phyloP scores from a whole-genome alignment of 2,329 filamentous ascomycete genomes.

The Xylaria sp. region DNA sequence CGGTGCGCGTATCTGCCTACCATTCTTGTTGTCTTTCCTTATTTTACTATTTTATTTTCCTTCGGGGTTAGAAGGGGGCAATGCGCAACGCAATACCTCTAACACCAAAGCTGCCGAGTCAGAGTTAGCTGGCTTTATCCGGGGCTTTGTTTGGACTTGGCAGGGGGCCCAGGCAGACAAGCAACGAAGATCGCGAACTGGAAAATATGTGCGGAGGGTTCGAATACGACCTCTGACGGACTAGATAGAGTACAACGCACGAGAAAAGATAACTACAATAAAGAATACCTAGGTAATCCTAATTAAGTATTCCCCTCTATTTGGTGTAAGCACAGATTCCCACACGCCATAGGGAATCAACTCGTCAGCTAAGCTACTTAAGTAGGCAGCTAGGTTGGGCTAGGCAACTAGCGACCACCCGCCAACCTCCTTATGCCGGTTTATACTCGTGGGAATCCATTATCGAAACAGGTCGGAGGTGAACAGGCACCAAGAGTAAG shows the following conservation, averaged over 20 bases:
- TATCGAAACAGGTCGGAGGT: no score
- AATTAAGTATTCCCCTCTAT: no score
- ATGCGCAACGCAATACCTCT: background rate
- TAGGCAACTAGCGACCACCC: background rate
- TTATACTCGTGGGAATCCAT: no score
- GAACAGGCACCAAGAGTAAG: background rate
- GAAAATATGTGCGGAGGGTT: background rate
- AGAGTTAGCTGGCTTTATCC: background rate
- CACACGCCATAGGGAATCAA: background rate
- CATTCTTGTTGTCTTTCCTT: background rate
- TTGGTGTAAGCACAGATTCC: background rate
- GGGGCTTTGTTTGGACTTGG: background rate
- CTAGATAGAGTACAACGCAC: no score
- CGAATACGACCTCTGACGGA: constrained; percentile 5
- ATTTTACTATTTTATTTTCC: background rate
- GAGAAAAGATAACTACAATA: no score
- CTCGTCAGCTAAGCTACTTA: background rate
- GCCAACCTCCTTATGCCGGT: no score
- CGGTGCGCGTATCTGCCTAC: background rate
- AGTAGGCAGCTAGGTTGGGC: no score
- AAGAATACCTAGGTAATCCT: no score
- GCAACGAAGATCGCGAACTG: background rate
- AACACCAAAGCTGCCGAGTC: background rate
- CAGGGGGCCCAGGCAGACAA: constrained; percentile 16
- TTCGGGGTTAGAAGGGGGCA: background rate